Evolutionary conservation across 257 asterid species (phyloP), one percentile per base, ranked within the genome.

Genomic region (Penstemon barbatus): DNA sequence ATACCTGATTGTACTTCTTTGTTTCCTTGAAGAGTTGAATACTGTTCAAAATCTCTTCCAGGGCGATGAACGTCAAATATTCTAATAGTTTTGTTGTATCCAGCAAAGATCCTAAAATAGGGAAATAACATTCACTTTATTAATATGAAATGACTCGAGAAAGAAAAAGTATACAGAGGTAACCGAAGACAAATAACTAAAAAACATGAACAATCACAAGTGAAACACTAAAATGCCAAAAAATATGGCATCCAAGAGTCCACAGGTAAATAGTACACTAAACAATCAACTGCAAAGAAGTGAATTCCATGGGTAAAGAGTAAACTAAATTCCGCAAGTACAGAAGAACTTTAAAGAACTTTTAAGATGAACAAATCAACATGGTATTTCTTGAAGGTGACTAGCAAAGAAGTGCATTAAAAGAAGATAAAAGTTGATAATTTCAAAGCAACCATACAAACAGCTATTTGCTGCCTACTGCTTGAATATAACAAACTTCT

Each of bases 1-100:
- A 37, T 76, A 93, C 99, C 99, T 78, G 97, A 67, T 66, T 88
- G 99, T 72, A 96, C 97, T 80, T 93, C 95, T 75, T 84, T 90
- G 61, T 90, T 87, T 78, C 89, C 95, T 69, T 74, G 66, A 73
- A 84, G 77, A 64, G 99, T 88, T 44, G 97, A 87, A 75, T 83
- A 72, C 45, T 90, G 92, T 81, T 80, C 78, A 70, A 86, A 93
- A 70, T 90, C 97, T 84, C 97, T 88, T 62, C 99, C 99, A 48
- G 99, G 99, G 70, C 97, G 92, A 77, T 87, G 96, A 62, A 90
- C 85, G 42, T 90, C 99, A 69, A 93, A 93, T 74, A 78, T 75
- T 78, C 96, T 82, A 65, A 93, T 72, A 71, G 80, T 81, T 78
- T 85, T 87, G 77, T 90, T 90, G 74, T 88, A 93, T 46, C 99